Conservation (phyloP, 2,329 filamentous ascomycete genomes). For the Fusarium nurragi region DNA sequence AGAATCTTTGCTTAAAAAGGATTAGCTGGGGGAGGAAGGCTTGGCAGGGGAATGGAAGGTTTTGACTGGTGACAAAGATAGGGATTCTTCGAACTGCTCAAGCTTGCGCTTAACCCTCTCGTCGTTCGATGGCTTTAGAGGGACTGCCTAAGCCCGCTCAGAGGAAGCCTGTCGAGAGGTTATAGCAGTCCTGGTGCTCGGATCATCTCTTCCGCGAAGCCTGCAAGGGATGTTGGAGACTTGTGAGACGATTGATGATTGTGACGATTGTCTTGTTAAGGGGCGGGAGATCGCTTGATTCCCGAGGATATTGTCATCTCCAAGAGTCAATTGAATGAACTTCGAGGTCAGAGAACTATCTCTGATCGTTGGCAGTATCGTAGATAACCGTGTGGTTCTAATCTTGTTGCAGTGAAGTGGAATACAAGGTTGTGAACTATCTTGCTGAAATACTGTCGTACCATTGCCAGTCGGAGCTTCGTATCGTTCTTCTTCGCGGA, state of each 20-base stretch:
- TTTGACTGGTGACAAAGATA: conserved; percentile 48
- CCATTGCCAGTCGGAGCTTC: conserved; percentile 50
- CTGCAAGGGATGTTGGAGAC: conserved; percentile 44
- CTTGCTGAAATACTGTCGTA: conserved; percentile 45
- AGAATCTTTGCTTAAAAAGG: conserved; percentile 78
- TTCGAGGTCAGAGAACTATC: conserved; percentile 56
- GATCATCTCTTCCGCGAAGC: conserved; percentile 40
- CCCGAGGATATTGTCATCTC: conserved; percentile 47
- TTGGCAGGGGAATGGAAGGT: conserved; percentile 52
- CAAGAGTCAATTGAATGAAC: conserved; percentile 54
- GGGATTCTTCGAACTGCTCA: conserved; percentile 46
- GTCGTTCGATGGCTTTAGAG: conserved; percentile 48
- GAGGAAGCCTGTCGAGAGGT: conserved; percentile 28
- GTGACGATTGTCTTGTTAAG: conserved; percentile 35
- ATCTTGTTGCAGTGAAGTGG: conserved; percentile 41
- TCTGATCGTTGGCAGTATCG: conserved; percentile 48
- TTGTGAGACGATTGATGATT: conserved; percentile 38
- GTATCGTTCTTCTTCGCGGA: conserved; percentile 51
- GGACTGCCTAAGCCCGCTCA: conserved; percentile 46
- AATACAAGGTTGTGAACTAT: conserved; percentile 16
- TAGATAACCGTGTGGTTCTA: conserved; percentile 42
- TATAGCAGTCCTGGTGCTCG: conserved; percentile 19
- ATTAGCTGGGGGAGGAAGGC: conserved; percentile 57
- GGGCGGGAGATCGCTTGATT: conserved; percentile 60
- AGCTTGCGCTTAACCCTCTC: conserved; percentile 48